These are phyloP conservation scores for Ailanthus altissimus DNA, from an alignment of 345 rosid species.

Conservation along the genomic window DNA sequence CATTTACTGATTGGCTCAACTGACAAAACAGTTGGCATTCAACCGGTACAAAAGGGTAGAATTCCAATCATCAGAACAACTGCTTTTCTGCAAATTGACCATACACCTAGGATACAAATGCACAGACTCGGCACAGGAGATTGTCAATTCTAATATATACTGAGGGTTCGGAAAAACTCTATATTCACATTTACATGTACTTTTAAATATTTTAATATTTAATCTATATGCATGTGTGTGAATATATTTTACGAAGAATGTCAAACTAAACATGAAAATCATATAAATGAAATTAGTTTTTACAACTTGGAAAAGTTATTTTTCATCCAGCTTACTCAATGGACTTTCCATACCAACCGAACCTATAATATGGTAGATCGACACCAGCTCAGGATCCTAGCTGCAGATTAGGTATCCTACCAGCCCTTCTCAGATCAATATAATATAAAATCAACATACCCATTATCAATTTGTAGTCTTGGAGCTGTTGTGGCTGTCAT, in stretches of 20 bases:
- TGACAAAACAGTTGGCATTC: neutral
- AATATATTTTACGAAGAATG: neutral
- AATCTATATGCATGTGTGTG: neutral
- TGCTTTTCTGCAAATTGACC: neutral
- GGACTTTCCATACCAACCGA: neutral
- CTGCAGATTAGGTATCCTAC: neutral
- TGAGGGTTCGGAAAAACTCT: neutral
- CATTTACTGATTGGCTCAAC: neutral
- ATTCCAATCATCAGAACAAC: neutral
- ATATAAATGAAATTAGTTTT: neutral
- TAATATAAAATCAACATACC: slow-evolving; percentile 50
- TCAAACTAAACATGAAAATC: neutral
- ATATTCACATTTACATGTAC: neutral
- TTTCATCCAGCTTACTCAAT: neutral
- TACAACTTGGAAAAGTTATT: neutral
- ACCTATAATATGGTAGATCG: no score
- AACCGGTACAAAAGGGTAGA: neutral
- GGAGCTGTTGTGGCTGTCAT: slow-evolving; percentile 98
- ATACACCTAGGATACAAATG: neutral
- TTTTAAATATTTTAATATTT: neutral
- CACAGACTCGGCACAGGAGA: neutral
- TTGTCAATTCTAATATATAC: neutral
- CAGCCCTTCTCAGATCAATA: neutral
- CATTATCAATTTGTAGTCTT: slow-evolving; percentile 89
- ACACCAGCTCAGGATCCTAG: no score